Evolutionary conservation across 1,284 basidiomycete species (phyloP).

Genomic region (Peniophora sp.): DNA sequence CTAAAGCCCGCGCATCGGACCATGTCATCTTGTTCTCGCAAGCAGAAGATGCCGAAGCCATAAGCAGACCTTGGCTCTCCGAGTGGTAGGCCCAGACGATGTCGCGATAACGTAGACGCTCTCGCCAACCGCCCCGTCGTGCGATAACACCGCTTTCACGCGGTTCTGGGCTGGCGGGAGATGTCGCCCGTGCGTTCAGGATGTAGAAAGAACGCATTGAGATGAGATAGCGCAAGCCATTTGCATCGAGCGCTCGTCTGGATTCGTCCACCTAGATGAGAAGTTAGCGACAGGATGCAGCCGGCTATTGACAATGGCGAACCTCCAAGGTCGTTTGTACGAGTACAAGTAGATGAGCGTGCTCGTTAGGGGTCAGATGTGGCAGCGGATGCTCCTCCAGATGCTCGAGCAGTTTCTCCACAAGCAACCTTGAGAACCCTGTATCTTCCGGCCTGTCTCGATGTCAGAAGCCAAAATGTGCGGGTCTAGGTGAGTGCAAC

Average conservation of each 20-base stretch:
- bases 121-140: conserved; percentile 44
- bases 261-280: conserved; percentile 75
- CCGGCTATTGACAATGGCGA: conserved; percentile 10
- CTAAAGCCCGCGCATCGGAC: conserved; percentile 80
- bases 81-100: conserved; percentile 96
- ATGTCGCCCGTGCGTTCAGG: conserved; percentile 52
- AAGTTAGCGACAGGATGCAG: conserved; percentile 2
- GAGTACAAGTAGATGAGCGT: conserved; percentile 71
- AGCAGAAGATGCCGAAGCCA: conserved; percentile 63
- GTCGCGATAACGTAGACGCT: conserved; percentile 81
- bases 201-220: conserved; percentile 83
- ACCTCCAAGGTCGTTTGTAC: conserved; percentile 87
- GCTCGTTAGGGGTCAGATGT: conserved; percentile 70
- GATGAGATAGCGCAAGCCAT: conserved; percentile 85
- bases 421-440: conserved; percentile 53
- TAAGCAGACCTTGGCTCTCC: conserved; percentile 80
- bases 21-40: conserved; percentile 82
- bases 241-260: conserved; percentile 77
- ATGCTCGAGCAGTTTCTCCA: conserved; percentile 54
- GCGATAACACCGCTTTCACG: conserved; percentile 24
- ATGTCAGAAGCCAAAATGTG: background rate
- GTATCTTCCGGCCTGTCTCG: conserved; percentile 37
- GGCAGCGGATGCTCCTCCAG: conserved; percentile 61
- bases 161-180: conserved; percentile 37
- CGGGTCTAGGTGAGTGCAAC: background rate